Base-by-base conservation (phyloP, 768 basidiomycete species). In the Mycena chlorophos region DNA sequence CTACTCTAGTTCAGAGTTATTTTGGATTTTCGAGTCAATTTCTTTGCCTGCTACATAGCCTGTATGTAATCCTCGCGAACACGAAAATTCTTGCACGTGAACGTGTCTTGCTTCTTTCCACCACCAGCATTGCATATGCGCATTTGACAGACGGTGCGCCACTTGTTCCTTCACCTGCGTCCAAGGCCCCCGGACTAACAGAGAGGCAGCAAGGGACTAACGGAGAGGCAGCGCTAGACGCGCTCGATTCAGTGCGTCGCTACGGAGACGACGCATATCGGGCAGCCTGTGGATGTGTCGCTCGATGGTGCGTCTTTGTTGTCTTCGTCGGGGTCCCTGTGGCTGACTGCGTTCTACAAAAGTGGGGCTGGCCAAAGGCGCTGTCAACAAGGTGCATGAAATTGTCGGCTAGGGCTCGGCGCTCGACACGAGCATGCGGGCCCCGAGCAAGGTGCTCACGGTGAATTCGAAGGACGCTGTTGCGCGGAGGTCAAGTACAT, bases 211-310 rank as follows among this genome's bases (percentile, higher is more conserved):
- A n/a, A n/a, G n/a, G n/a, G 20, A 17, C 23, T 55, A 23, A 34
- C 47, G 29, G 14, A 46, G 46, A 45, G 6, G 14, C 58, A 88
- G 85, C 76, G 79, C 78, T 92, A 90, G 90, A 83, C 83, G 29
- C 85, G 90, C 49, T 80, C 92, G 50, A 89, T 92, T 63, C 88
- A 90, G 56, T 92, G 91, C 66, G 78, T 89, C 27, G 90, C 90
- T 20, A 77, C 73, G 14, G 91, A 92, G 73, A 91, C 89, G 0
- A 76, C 79, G 5, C 91, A 92, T 63, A 78, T 91, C 57, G 90
- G 91, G 29, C 80, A 93, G 70, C 90, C 91, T 0, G 74, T 89
- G 17, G 85, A 91, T 63, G 58, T 82, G 2, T 69, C 68, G 37
- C 75, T 88, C 30, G 90, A 92, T 63, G 82, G 89, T 85, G 60